These are phyloP conservation scores for Stromatinia cepivora DNA, from an alignment of 2,329 filamentous ascomycete species.

Conservation along the genomic window DNA sequence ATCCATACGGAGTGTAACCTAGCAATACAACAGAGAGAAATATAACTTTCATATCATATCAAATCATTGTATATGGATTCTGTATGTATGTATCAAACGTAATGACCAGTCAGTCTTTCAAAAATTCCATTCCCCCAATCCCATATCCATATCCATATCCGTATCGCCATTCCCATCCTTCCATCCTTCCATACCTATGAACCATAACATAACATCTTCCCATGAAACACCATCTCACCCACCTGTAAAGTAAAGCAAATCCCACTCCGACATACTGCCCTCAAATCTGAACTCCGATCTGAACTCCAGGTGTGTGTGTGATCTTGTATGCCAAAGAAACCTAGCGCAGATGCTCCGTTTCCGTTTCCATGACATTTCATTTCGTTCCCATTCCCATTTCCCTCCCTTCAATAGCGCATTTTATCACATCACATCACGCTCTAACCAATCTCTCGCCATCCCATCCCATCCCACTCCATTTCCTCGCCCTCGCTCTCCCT, in stretches of 20 bases:
- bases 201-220: neutral
- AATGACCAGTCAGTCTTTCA: neutral
- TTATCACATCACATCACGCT: neutral
- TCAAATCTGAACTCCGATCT: neutral
- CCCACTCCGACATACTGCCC: neutral
- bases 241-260: neutral
- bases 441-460: neutral
- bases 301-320: neutral
- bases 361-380: neutral
- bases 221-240: conserved; percentile 10
- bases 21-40: neutral
- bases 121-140: neutral
- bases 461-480: neutral
- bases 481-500: neutral
- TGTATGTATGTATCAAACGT: neutral
- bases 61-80: conserved; percentile 1
- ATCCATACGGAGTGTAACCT: neutral
- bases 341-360: neutral
- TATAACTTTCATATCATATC: neutral
- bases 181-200: neutral
- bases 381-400: too few relatives aligned
- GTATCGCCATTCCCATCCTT: neutral
- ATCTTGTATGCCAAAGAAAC: neutral
- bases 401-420: neutral
- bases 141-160: conserved; percentile 8